phyloP scores from a whole-genome alignment of 352 stramenopile species.

The Globisporangium polare region DNA sequence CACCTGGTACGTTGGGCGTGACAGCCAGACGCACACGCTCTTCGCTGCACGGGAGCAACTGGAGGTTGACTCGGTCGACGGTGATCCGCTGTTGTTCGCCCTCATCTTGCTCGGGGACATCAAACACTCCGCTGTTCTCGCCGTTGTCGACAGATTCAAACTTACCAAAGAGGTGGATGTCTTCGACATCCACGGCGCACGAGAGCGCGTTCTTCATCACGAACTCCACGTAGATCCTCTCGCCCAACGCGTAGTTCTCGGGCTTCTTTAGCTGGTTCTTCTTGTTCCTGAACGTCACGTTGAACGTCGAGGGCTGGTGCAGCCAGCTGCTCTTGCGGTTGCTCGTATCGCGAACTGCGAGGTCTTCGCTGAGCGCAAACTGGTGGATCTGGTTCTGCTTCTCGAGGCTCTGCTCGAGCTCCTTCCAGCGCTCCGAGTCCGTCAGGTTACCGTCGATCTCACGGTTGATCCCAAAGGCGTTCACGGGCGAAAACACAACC shows the following conservation, averaged over 20 bases:
- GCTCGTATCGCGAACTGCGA: slow-evolving; percentile 1
- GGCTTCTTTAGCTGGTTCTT: slow-evolving; percentile 34
- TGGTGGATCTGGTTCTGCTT: slow-evolving; percentile 68
- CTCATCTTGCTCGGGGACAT: slow-evolving; percentile 37
- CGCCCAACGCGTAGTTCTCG: slow-evolving; percentile 61
- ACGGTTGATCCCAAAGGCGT: slow-evolving; percentile 63
- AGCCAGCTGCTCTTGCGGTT: slow-evolving; percentile 37
- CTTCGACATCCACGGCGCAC: slow-evolving; percentile 74
- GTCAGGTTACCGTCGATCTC: slow-evolving; percentile 63
- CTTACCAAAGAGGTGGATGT: slow-evolving; percentile 79
- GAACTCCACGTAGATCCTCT: slow-evolving; percentile 86
- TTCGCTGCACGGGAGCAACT: slow-evolving; percentile 73
- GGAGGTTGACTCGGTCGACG: slow-evolving; percentile 69
- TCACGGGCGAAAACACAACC: slow-evolving; percentile 73
- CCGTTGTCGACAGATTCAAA: slow-evolving; percentile 32
- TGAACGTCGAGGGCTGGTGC: slow-evolving; percentile 41
- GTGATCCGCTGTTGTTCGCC: slow-evolving; percentile 34
- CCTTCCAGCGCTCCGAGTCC: slow-evolving; percentile 57
- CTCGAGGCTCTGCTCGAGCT: slow-evolving; percentile 45
- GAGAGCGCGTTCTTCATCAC: slow-evolving; percentile 86
- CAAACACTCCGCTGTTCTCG: slow-evolving; percentile 26
- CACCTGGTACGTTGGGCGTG: slow-evolving; percentile 52
- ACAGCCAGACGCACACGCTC: slow-evolving; percentile 66
- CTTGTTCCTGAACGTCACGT: slow-evolving; percentile 53
- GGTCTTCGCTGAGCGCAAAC: slow-evolving; percentile 27